Evolutionary conservation across 2,329 filamentous ascomycete species (phyloP).

Genomic region (Ceratocystis huliohia): DNA sequence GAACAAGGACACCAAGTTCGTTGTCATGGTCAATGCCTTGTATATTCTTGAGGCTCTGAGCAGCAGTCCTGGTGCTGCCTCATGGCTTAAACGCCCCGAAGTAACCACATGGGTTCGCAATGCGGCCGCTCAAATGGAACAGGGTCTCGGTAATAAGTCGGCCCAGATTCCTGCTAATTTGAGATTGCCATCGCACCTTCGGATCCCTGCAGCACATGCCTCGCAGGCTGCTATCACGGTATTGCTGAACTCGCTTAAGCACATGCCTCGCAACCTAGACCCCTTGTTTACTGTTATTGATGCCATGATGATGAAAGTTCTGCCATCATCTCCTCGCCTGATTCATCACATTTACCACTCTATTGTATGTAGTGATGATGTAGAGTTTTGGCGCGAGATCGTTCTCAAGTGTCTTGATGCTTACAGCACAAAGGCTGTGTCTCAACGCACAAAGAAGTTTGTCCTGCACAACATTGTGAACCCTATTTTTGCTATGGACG

Average conservation of each 20-base stretch:
- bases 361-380: slow-evolving; percentile 71
- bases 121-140: slow-evolving; percentile 67
- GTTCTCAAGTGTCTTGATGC: slow-evolving; percentile 77
- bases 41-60: slow-evolving; percentile 72
- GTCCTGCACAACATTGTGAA: slow-evolving; percentile 86
- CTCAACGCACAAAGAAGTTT: slow-evolving; percentile 87
- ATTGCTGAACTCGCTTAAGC: slow-evolving; percentile 65
- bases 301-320: slow-evolving; percentile 66
- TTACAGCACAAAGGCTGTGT: slow-evolving; percentile 64
- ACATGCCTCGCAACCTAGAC: slow-evolving; percentile 65
- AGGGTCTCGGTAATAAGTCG: slow-evolving; percentile 23
- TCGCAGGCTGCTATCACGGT: slow-evolving; percentile 73
- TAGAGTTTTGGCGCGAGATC: slow-evolving; percentile 73
- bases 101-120: slow-evolving; percentile 47
- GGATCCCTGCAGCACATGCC: slow-evolving; percentile 57
- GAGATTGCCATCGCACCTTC: slow-evolving; percentile 55
- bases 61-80: slow-evolving; percentile 48
- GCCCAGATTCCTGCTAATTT: slow-evolving; percentile 50
- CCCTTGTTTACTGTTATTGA: slow-evolving; percentile 76
- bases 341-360: slow-evolving; percentile 72
- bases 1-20: slow-evolving; percentile 54
- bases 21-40: slow-evolving; percentile 73
- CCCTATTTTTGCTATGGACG: slow-evolving; percentile 91
- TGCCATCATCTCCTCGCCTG: slow-evolving; percentile 63
- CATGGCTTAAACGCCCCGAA: slow-evolving; percentile 60